A percentile compares a stretch with the other conserved stretches of the same genome.
Conservation (phyloP, 176 grass and related monocot species). For the Lolium multiflorum region DNA sequence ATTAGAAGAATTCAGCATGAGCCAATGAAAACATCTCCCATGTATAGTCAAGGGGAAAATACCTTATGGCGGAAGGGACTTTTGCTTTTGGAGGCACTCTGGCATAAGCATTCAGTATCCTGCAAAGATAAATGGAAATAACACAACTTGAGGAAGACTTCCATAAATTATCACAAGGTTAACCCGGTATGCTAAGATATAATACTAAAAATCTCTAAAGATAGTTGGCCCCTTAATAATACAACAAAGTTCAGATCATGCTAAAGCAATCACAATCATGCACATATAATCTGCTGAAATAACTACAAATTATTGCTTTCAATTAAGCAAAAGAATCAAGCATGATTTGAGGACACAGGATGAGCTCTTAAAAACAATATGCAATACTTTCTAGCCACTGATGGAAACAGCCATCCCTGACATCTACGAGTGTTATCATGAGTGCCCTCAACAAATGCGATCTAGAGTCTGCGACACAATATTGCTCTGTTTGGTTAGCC, state of each 20-base stretch:
- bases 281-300: not conserved
- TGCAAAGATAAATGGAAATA: conserved; percentile 30
- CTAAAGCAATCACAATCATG: not conserved
- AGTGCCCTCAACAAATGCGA: not conserved
- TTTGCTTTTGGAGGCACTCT: conserved; percentile 88
- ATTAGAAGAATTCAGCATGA: conserved; percentile 26
- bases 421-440: not conserved
- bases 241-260: conserved; percentile 8
- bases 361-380: not conserved
- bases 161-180: not conserved
- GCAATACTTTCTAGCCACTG: not conserved
- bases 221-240: not conserved
- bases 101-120: conserved; percentile 91
- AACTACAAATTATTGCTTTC: not conserved
- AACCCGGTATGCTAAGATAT: not conserved
- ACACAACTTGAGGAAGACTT: not conserved
- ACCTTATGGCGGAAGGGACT: conserved; percentile 78
- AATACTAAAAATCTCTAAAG: not conserved
- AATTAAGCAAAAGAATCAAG: not conserved
- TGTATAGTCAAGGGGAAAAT: not conserved
- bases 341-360: not conserved
- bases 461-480: not conserved
- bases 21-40: conserved; percentile 16
- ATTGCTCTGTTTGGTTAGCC: not conserved
- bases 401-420: not conserved